Percentiles rank a stretch among this genome's conserved stretches.
Evolutionary conservation across 2,329 filamentous ascomycete genomes (phyloP).

Genomic region (Colletotrichum sp.): DNA sequence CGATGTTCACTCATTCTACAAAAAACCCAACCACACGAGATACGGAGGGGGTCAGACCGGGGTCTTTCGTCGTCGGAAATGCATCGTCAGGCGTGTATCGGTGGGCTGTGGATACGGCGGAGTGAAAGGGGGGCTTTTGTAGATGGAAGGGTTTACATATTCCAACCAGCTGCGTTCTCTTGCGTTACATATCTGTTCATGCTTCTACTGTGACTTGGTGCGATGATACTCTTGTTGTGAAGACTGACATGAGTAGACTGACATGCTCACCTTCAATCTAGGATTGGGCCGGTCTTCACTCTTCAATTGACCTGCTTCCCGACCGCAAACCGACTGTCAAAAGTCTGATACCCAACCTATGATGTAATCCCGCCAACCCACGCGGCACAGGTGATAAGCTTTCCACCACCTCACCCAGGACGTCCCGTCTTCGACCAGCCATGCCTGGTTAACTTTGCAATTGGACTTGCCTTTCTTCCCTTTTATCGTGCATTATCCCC

Average conservation of each 20-base stretch:
- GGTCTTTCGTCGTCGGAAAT: slow-evolving; percentile 7
- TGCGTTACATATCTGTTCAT: not conserved
- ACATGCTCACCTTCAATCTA: accelerated
- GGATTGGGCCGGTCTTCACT: not conserved
- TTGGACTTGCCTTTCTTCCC: not conserved
- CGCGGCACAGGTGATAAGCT: not conserved
- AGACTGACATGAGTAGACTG: not conserved
- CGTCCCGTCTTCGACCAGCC: not conserved
- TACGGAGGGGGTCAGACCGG: not conserved
- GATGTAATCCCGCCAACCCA: not conserved
- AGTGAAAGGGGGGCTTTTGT: slow-evolving; percentile 13
- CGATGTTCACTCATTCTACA: slow-evolving; percentile 4
- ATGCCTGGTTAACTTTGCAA: not conserved
- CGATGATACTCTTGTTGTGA: not conserved
- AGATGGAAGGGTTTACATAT: slow-evolving; percentile 20
- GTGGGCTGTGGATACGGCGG: slow-evolving; percentile 6
- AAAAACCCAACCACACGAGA: not conserved
- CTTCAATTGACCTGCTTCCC: not conserved
- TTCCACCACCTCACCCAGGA: not conserved
- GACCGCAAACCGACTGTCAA: not conserved
- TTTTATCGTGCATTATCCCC: not conserved
- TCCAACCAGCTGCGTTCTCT: slow-evolving; percentile 17
- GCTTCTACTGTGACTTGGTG: not conserved
- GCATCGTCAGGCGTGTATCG: slow-evolving; percentile 7
- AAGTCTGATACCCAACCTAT: not conserved